Evolutionary conservation across 441 rosid genomes (phyloP).

Genomic region (Arabidopsis lyrata): DNA sequence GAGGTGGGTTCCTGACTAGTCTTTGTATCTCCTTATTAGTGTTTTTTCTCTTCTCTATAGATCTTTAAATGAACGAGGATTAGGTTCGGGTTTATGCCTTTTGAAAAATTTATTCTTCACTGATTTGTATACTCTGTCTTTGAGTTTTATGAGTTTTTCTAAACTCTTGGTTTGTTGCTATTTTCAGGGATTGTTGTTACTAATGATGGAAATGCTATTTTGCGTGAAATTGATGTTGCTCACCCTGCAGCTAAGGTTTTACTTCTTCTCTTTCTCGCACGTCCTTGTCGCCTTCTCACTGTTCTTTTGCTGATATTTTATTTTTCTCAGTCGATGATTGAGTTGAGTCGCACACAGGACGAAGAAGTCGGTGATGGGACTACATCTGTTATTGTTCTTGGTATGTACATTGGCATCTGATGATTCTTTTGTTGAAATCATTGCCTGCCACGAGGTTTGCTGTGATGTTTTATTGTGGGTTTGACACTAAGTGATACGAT

Average conservation of each 20-base stretch:
- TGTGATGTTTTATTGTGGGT: conserved; percentile 3
- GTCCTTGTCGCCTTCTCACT: background rate
- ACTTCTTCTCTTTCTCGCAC: background rate
- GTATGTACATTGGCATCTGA: conserved; percentile 47
- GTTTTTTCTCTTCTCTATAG: conserved; percentile 20
- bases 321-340: conserved; percentile 84
- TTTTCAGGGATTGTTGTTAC: conserved; percentile 87
- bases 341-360: conserved; percentile 93
- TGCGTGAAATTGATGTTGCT: conserved; percentile 91
- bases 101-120: background rate
- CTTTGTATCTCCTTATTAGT: background rate
- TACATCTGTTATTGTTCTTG: conserved; percentile 93
- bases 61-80: background rate
- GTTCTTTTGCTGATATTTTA: conserved; percentile 18
- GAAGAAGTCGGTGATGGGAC: conserved; percentile 99
- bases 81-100: conserved; percentile 20
- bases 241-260: conserved; percentile 95
- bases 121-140: background rate
- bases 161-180: conserved; percentile 14
- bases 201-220: conserved; percentile 92
- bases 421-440: background rate
- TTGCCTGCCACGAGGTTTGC: conserved; percentile 1
- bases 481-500: background rate
- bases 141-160: conserved; percentile 27
- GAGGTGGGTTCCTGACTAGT: conserved; percentile 55